These are phyloP conservation scores for Globisporangium alternatum DNA, from an alignment of 352 stramenopile genomes.

Conservation along the genomic window DNA sequence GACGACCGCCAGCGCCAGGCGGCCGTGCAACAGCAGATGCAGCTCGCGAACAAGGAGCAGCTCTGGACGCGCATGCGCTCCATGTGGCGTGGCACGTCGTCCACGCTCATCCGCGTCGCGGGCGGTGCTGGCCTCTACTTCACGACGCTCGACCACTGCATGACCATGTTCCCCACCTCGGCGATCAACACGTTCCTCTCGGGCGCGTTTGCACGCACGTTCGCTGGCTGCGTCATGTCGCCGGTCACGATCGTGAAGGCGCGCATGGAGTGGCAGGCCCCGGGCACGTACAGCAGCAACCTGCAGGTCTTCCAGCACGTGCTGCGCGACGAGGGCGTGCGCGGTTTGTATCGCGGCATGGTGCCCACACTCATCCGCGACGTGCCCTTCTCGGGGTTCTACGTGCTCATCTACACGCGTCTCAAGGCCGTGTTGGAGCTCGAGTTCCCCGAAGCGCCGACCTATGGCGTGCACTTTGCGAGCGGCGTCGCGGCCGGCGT, in stretches of 20 bases:
- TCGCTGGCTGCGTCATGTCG: slow-evolving; percentile 75
- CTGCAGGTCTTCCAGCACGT: slow-evolving; percentile 65
- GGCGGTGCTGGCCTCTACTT: slow-evolving; percentile 86
- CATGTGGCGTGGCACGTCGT: slow-evolving; percentile 82
- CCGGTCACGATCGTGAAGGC: slow-evolving; percentile 87
- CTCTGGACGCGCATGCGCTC: slow-evolving; percentile 38
- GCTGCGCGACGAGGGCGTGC: slow-evolving; percentile 59
- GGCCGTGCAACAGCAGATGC: slow-evolving; percentile 5
- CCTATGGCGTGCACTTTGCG: slow-evolving; percentile 72
- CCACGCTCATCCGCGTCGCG: slow-evolving; percentile 78
- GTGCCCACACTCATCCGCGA: slow-evolving; percentile 82
- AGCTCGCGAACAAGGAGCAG: slow-evolving; percentile 15
- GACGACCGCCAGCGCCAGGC: slow-evolving; percentile 10
- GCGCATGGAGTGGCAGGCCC: slow-evolving; percentile 78
- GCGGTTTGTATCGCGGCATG: slow-evolving; percentile 84
- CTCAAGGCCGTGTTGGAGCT: slow-evolving; percentile 46
- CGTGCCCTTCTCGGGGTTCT: slow-evolving; percentile 86
- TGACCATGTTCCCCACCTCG: slow-evolving; percentile 47
- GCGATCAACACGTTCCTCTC: slow-evolving; percentile 78
- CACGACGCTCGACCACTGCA: slow-evolving; percentile 65
- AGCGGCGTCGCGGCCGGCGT: slow-evolving; percentile 76
- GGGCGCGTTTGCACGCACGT: slow-evolving; percentile 81
- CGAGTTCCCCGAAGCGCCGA: slow-evolving; percentile 40
- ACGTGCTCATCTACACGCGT: slow-evolving; percentile 84
- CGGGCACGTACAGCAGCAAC: slow-evolving; percentile 60